Evolutionary conservation across 495 filamentous ascomycete genomes (phyloP).

Genomic region (Penicillium paradoxum): DNA sequence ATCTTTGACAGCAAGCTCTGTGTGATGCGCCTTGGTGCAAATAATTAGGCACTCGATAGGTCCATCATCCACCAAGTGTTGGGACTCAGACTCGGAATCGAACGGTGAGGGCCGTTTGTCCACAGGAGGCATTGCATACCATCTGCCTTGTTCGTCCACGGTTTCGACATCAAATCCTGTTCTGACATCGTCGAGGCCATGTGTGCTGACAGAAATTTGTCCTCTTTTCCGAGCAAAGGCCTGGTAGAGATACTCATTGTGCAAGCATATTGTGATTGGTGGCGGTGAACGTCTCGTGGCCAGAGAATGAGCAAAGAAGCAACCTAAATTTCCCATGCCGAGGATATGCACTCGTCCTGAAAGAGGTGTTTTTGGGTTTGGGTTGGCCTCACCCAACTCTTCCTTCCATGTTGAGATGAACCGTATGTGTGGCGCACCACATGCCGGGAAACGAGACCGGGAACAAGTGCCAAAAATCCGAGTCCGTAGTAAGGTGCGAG

Average conservation of each 20-base stretch:
- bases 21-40: slow-evolving; percentile 55
- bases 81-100: neutral
- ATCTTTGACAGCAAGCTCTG: slow-evolving; percentile 48
- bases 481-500: slow-evolving; percentile 39
- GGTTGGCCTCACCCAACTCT: slow-evolving; percentile 24
- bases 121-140: slow-evolving; percentile 8
- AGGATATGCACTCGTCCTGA: slow-evolving; percentile 54
- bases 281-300: slow-evolving; percentile 53
- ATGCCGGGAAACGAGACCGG: slow-evolving; percentile 1
- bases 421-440: slow-evolving; percentile 6
- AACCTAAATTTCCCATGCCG: slow-evolving; percentile 54
- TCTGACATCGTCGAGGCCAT: slow-evolving; percentile 39
- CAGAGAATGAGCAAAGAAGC: slow-evolving; percentile 57
- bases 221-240: slow-evolving; percentile 27
- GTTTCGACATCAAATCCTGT: slow-evolving; percentile 43
- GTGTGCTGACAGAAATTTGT: slow-evolving; percentile 27
- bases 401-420: slow-evolving; percentile 32
- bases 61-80: slow-evolving; percentile 25
- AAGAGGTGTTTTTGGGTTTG: slow-evolving; percentile 14
- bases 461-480: slow-evolving; percentile 19
- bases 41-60: slow-evolving; percentile 76
- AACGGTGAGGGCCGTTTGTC: neutral
- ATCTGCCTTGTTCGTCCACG: slow-evolving; percentile 24
- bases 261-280: slow-evolving; percentile 54
- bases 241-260: slow-evolving; percentile 29